Conservation (phyloP, 345 rosid species). For the Brassica juncea region DNA sequence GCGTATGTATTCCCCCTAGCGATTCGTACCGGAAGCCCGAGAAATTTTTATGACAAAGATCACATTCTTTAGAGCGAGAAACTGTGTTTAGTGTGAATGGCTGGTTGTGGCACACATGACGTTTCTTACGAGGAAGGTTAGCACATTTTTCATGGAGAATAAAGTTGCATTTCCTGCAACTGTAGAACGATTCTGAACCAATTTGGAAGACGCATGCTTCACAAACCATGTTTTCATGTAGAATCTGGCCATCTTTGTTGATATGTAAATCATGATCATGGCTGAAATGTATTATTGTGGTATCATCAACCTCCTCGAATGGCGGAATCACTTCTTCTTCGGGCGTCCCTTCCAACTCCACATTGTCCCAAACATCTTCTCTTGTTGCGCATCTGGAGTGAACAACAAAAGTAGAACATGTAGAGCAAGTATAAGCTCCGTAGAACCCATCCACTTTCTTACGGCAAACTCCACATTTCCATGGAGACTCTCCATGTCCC, state of each 20-base stretch:
- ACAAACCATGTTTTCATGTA: not conserved
- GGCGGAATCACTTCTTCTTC: not conserved
- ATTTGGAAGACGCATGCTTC: not conserved
- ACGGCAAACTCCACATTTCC: not conserved
- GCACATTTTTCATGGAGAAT: not conserved
- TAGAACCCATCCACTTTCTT: not conserved
- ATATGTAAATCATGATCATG: not conserved
- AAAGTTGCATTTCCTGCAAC: not conserved
- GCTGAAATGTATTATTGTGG: not conserved
- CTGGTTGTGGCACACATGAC: not conserved
- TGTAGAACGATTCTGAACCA: not conserved
- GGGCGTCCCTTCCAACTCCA: not conserved
- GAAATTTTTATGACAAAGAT: not conserved
- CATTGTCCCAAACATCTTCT: not conserved
- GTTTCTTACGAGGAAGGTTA: not conserved
- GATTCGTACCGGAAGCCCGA: not conserved
- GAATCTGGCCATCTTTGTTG: not conserved
- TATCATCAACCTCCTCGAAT: not conserved
- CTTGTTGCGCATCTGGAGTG: not conserved
- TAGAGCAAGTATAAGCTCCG: not conserved
- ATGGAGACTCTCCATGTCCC: not conserved
- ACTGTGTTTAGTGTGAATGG: not conserved
- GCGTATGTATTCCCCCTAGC: not conserved
- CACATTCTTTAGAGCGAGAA: not conserved
- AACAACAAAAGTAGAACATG: not conserved